Evolutionary conservation across 805 yeast genomes (phyloP).

Genomic region (Hanseniaspora lachancei): DNA sequence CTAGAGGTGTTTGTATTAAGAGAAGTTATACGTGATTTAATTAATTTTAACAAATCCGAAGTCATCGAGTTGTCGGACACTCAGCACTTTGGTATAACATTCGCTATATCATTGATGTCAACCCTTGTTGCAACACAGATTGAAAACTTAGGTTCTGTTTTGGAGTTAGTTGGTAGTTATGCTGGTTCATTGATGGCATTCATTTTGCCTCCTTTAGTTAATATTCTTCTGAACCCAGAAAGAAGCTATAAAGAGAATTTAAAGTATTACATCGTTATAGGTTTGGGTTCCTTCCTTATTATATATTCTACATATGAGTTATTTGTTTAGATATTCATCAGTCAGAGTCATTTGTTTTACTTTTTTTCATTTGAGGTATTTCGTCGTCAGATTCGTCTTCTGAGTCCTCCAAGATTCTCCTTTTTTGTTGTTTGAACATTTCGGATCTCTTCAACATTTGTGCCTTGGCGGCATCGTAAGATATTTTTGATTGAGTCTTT

Average conservation of each 20-base stretch:
- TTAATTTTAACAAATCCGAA: constrained; percentile 24
- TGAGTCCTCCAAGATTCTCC: neutral
- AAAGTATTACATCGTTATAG: constrained; percentile 48
- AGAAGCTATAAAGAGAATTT: constrained; percentile 34
- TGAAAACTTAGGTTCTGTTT: constrained; percentile 66
- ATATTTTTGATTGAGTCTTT: constrained; percentile 11
- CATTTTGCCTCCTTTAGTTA: constrained; percentile 79
- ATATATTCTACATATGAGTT: constrained; percentile 52
- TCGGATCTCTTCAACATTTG: constrained; percentile 13
- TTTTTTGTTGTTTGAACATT: neutral
- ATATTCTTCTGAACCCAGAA: constrained; percentile 40
- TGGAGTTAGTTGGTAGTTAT: constrained; percentile 84
- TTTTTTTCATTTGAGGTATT: neutral
- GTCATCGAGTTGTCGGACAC: constrained; percentile 29
- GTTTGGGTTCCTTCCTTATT: constrained; percentile 69
- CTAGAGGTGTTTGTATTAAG: constrained; percentile 80
- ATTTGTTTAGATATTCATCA: constrained; percentile 26
- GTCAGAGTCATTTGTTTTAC: neutral
- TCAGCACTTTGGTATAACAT: constrained; percentile 54
- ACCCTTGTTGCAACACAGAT: constrained; percentile 47
- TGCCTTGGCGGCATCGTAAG: constrained; percentile 21
- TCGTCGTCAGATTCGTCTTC: neutral
- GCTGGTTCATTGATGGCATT: constrained; percentile 89
- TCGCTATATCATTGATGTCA: constrained; percentile 53
- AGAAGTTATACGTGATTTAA: constrained; percentile 64